Evolutionary conservation across 2,329 filamentous ascomycete genomes (phyloP).

Genomic region (Gaeumannomyces sp.): DNA sequence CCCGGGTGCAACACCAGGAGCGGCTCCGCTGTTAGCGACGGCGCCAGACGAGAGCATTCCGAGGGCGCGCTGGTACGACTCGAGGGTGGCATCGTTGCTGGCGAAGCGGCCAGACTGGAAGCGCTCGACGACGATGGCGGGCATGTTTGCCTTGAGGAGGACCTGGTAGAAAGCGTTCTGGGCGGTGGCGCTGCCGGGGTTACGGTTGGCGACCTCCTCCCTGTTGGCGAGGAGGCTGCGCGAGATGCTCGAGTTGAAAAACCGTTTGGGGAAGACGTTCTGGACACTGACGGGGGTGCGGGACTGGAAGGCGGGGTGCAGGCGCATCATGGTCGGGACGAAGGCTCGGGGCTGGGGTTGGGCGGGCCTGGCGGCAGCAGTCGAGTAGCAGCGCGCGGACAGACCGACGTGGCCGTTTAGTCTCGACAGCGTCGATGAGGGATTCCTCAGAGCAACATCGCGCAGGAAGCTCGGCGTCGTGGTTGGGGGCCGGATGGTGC

Average conservation of each 20-base stretch:
- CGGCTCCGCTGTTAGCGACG: slow-evolving; percentile 2
- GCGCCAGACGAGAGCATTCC: slow-evolving; percentile 26
- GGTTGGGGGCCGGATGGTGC: slow-evolving; percentile 19
- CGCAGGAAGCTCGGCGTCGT: slow-evolving; percentile 3
- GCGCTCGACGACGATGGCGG: slow-evolving; percentile 83
- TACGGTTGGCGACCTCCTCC: slow-evolving; percentile 89
- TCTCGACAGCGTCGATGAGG: slow-evolving; percentile 8
- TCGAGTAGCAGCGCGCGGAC: not conserved
- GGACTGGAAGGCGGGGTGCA: not conserved
- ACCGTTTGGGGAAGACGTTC: not conserved
- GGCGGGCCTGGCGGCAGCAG: not conserved
- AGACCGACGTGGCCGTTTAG: not conserved
- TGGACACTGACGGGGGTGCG: not conserved
- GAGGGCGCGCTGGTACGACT: slow-evolving; percentile 72
- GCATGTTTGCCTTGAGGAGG: slow-evolving; percentile 85
- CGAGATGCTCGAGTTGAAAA: slow-evolving; percentile 39
- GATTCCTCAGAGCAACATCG: slow-evolving; percentile 8
- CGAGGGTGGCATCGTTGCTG: slow-evolving; percentile 69
- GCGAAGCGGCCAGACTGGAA: slow-evolving; percentile 85
- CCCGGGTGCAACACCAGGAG: not conserved
- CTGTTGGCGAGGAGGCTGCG: slow-evolving; percentile 70
- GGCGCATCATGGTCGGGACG: not conserved
- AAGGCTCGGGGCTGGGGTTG: not conserved
- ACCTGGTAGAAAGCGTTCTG: slow-evolving; percentile 94
- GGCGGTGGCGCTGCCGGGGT: slow-evolving; percentile 76